These are phyloP conservation scores for Saccharum officinarum DNA, from an alignment of 176 grass and related monocot genomes.

Conservation along the genomic window DNA sequence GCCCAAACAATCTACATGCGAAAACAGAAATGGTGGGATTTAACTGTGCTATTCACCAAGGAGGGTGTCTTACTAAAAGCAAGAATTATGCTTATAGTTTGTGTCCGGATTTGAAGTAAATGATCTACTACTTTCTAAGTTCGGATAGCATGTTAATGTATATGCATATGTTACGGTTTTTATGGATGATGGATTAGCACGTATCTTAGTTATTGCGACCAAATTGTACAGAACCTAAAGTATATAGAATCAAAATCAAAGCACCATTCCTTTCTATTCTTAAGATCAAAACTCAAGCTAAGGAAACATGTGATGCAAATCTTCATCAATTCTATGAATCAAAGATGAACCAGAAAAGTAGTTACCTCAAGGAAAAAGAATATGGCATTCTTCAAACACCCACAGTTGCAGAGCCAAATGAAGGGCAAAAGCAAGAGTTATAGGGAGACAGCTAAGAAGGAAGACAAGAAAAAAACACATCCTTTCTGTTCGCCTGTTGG, in stretches of 20 bases:
- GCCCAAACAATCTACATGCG: not conserved
- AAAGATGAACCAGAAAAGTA: slow-evolving; percentile 24
- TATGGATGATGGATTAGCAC: slow-evolving; percentile 15
- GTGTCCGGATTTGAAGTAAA: not conserved
- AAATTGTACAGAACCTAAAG: not conserved
- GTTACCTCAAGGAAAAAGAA: slow-evolving; percentile 43
- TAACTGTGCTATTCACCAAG: slow-evolving; percentile 12
- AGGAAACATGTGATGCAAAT: slow-evolving; percentile 5
- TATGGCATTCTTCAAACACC: slow-evolving; percentile 35
- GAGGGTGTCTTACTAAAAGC: not conserved
- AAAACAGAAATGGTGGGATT: not conserved
- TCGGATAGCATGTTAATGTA: not conserved
- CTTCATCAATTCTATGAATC: slow-evolving; percentile 14
- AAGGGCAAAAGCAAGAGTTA: slow-evolving; percentile 46
- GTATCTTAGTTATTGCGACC: not conserved
- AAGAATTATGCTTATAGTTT: not conserved
- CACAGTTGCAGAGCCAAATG: slow-evolving; percentile 27
- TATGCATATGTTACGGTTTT: not conserved
- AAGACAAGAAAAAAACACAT: slow-evolving; percentile 33
- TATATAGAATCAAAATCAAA: slow-evolving; percentile 15
- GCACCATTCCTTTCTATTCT: not conserved
- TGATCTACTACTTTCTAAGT: not conserved
- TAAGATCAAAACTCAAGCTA: slow-evolving; percentile 11
- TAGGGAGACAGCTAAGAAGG: slow-evolving; percentile 37
- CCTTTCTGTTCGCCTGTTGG: slow-evolving; percentile 18